phyloP scores from a whole-genome alignment of 257 asterid genomes.

The Solanum etuberosum region DNA sequence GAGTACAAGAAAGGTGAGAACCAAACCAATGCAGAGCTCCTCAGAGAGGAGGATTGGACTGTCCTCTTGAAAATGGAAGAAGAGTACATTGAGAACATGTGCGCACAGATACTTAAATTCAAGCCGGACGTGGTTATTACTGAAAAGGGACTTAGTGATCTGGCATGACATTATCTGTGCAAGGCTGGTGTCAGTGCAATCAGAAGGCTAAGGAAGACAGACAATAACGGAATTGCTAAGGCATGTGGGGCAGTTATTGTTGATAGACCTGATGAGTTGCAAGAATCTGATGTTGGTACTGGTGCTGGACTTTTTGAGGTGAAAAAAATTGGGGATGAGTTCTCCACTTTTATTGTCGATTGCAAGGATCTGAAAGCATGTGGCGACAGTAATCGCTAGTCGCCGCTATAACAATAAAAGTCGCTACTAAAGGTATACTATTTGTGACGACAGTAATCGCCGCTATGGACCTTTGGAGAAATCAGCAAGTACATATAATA shows the following conservation, averaged over 20 bases:
- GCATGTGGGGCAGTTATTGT: slow-evolving; percentile 97
- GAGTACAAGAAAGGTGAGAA: slow-evolving; percentile 99
- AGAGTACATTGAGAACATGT: slow-evolving; percentile 75
- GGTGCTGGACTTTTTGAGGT: slow-evolving; percentile 96
- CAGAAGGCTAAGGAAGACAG: slow-evolving; percentile 82
- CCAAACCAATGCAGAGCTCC: slow-evolving; percentile 88
- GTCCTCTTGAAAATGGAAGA: slow-evolving; percentile 90
- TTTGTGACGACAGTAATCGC: too few relatives aligned
- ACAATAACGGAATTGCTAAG: slow-evolving; percentile 92
- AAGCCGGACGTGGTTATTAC: slow-evolving; percentile 84
- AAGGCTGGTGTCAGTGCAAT: slow-evolving; percentile 96
- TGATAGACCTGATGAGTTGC: slow-evolving; percentile 91
- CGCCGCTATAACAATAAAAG: too few relatives aligned
- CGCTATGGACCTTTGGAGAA: background rate
- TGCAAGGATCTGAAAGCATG: slow-evolving; percentile 96
- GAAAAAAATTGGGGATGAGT: slow-evolving; percentile 89
- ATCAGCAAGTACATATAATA: background rate
- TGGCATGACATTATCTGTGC: slow-evolving; percentile 85
- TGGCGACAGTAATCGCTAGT: too few relatives aligned
- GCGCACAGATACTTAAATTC: slow-evolving; percentile 65
- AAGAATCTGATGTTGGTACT: slow-evolving; percentile 92
- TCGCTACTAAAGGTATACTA: too few relatives aligned
- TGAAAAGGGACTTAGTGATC: slow-evolving; percentile 87
- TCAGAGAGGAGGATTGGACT: slow-evolving; percentile 94
- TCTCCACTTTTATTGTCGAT: slow-evolving; percentile 71